Evolutionary conservation across 1,284 basidiomycete genomes (phyloP), one percentile per base, ranked within the genome.

Genomic region (Athelia sp.): DNA sequence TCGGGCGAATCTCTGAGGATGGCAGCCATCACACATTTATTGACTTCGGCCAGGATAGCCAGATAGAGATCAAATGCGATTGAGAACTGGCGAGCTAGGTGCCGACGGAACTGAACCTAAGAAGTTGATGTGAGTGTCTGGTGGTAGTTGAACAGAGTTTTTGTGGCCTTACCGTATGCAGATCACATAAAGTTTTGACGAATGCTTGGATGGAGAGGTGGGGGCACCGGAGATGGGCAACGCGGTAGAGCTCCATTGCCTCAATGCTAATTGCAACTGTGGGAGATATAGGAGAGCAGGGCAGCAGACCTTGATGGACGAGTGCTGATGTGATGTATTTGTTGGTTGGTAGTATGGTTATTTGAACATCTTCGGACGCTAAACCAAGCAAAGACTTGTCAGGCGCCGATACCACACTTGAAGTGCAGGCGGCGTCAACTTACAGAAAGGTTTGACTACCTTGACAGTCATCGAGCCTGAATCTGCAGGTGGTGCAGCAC

Each of bases 121-220:
- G n/a, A 31, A 3, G 35, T 24, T 15, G 14, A 32, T 42, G 44
- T 2, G 13, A 2, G 17, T 38, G 18, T 36, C 49, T 43, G 4
- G 45, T 45, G 8, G 40, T 48, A 8, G 15, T 23, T 48, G 38
- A 46, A 47, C 6, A 43, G 51, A 34, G 53, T 53, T 0, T 45
- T 47, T 40, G 11, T 56, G 55, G 15, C 51, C 19, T 52, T 42
- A 19, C 45, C 15, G 4, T 18, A 22, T 58, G 56, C 0, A 57
- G 43, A 21, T 60, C 51, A 14, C 40, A 52, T 0, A 56, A 36
- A 9, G 49, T 50, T 23, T 52, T 52, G 26, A 54, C 38, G 44
- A 54, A 60, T 3, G 48, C 38, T 22, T 60, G 51, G 2, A 58
- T 47, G 1, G 47, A 47, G 1, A 55, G 35, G 0, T 47, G 48